A percentile compares a stretch with the other conserved stretches of the same genome.
Evolutionary conservation across 2,329 filamentous ascomycete species (phyloP).

Genomic region (Furcasterigmium sp.): DNA sequence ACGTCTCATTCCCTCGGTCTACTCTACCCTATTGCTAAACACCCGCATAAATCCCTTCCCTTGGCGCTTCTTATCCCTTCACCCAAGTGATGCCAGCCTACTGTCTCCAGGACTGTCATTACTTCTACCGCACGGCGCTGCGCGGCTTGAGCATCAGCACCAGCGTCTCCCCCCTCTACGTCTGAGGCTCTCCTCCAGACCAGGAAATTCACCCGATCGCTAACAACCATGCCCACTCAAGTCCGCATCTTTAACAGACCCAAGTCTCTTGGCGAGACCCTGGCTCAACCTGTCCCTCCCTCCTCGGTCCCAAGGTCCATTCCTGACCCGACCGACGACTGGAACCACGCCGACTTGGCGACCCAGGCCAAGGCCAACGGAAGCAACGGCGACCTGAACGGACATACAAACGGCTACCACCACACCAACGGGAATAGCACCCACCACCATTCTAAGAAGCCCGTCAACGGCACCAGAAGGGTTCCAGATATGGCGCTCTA

Average conservation of each 20-base stretch:
- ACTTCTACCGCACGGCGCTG: slow-evolving; percentile 87
- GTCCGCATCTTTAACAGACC: slow-evolving; percentile 50
- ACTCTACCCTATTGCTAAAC: neutral
- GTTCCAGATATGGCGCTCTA: slow-evolving; percentile 40
- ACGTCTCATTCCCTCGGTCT: neutral
- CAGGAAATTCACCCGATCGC: slow-evolving; percentile 11
- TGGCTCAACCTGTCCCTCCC: slow-evolving; percentile 41
- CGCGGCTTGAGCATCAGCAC: slow-evolving; percentile 81
- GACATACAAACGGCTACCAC: neutral
- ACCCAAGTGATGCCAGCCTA: slow-evolving; percentile 69
- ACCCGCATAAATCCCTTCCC: neutral
- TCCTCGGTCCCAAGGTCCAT: slow-evolving; percentile 33
- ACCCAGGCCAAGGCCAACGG: neutral
- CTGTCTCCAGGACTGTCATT: slow-evolving; percentile 82
- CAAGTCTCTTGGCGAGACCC: slow-evolving; percentile 66
- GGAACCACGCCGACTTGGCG: too few species aligned
- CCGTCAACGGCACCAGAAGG: neutral
- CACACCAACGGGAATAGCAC: neutral
- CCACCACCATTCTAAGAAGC: neutral
- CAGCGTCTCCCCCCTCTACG: slow-evolving; percentile 70
- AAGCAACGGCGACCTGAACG: neutral
- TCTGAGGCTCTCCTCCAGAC: slow-evolving; percentile 35
- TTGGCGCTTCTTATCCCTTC: slow-evolving; percentile 11
- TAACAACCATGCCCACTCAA: slow-evolving; percentile 28
- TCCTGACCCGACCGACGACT: slow-evolving; percentile 3